Base-by-base conservation (phyloP, 371 early-diverging fungal species). In the Nematocida minor region DNA sequence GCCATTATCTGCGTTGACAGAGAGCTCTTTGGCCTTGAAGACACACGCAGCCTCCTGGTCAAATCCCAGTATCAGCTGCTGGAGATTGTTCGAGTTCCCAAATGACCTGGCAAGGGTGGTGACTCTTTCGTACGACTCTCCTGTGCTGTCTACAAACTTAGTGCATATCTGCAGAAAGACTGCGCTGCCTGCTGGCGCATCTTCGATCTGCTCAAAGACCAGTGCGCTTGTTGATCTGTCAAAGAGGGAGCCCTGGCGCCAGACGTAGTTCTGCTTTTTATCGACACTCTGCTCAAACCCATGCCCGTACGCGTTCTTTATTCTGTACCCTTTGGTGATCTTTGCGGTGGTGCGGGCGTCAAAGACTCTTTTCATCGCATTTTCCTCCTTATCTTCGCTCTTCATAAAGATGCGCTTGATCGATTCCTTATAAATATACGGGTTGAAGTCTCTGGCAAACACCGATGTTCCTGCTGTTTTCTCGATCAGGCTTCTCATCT, bases 11-110 rank as follows among this genome's bases (percentile, higher is more conserved):
- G 93, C 92, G 87, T 95, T 95, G 87, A 92, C 92, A 14, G 91
- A 91, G 2, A 95, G 94, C 74, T 96, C 94, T 83, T 97, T 91
- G 2, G 97, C 91, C 93, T 96, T 97, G 60, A 95, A 87, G 3
- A 96, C 96, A 2, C 94, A 93, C 1, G 97, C 92, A 0, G 98
- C 95, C 85, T 97, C 97, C 84, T 97, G 97, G 84, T 99, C 99
- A 83, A 99, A 97, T 1, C 92, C 90, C 14, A 87, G 88, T 2
- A 90, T 88, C 57, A 97, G 91, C 60, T 93, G 90, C 25, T 91
- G 4, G 22, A 70, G 36, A 32, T 70, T 74, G 3, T 44, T 16
- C 16, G 63, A 62, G 38, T 66, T 66, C 11, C 67, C 57, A 70
- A 86, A 86, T n/a, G 82, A 36, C 40, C 84, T 32, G 0, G 80